Evolutionary conservation across 2,329 filamentous ascomycete genomes (phyloP).

Genomic region (Pseudomassariella vexata): DNA sequence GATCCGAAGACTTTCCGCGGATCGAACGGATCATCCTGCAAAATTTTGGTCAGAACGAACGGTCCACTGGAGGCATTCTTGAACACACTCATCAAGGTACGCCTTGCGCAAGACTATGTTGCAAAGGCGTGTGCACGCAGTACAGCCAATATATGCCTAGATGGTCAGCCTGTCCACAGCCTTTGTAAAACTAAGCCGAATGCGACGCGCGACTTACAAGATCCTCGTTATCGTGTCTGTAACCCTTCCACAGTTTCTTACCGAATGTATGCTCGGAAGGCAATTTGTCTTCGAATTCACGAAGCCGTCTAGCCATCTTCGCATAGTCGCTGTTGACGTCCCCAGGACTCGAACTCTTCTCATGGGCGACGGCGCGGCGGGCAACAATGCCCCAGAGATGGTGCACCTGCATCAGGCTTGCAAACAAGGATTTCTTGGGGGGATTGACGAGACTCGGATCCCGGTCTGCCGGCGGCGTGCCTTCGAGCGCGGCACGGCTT

Average conservation of each 20-base stretch:
- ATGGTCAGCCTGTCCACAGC: neutral
- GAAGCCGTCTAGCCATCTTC: slow-evolving; percentile 33
- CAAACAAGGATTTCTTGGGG: slow-evolving; percentile 45
- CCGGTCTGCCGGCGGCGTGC: slow-evolving; percentile 42
- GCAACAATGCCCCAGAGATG: slow-evolving; percentile 49
- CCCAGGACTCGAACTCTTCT: slow-evolving; percentile 38
- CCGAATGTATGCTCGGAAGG: slow-evolving; percentile 44
- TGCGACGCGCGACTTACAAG: too few relatives aligned
- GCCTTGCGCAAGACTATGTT: slow-evolving; percentile 50
- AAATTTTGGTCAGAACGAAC: too few relatives aligned
- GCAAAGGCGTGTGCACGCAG: slow-evolving; percentile 49
- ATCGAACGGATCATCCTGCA: slow-evolving; percentile 38
- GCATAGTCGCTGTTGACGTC: slow-evolving; percentile 42
- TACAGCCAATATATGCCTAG: slow-evolving; percentile 49
- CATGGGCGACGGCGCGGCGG: slow-evolving; percentile 39
- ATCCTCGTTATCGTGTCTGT: slow-evolving; percentile 43
- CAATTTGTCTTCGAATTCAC: slow-evolving; percentile 42
- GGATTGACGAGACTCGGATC: slow-evolving; percentile 37
- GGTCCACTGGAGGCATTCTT: neutral
- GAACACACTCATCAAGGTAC: slow-evolving; percentile 46
- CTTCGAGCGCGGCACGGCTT: slow-evolving; percentile 46
- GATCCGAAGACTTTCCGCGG: slow-evolving; percentile 29
- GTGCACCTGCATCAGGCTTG: slow-evolving; percentile 49
- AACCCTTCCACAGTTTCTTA: slow-evolving; percentile 31
- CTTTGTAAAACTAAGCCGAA: too few relatives aligned